Evolutionary conservation across 1,139 yeast genomes (phyloP).

Genomic region (Nadsonia commutata): DNA sequence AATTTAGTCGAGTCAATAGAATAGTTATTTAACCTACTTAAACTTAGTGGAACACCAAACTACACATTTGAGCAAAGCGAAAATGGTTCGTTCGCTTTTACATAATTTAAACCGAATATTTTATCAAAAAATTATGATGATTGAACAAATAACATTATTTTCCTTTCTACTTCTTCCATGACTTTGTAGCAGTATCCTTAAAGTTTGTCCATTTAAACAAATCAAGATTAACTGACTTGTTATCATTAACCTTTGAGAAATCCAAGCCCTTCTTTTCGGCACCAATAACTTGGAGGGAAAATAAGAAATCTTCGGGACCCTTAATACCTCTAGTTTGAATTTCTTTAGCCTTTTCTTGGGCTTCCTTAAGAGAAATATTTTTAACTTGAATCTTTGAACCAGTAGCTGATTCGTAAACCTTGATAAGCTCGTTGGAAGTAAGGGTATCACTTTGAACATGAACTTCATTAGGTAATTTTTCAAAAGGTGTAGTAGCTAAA

Average conservation of each 20-base stretch:
- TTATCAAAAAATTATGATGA: too few species aligned
- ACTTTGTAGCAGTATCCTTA: conserved; percentile 8
- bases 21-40: too few species aligned
- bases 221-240: conserved; percentile 41
- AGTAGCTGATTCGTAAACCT: conserved; percentile 29
- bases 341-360: conserved; percentile 22
- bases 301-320: conserved; percentile 8
- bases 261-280: conserved; percentile 28
- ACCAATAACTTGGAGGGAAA: conserved; percentile 16
- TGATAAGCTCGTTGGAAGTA: conserved; percentile 28
- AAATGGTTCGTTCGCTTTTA: too few species aligned
- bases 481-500: conserved; percentile 25
- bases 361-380: conserved; percentile 22
- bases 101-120: too few species aligned
- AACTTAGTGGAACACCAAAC: too few species aligned
- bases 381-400: conserved; percentile 25
- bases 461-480: conserved; percentile 33
- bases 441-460: conserved; percentile 31
- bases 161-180: conserved; percentile 2
- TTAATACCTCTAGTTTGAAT: conserved; percentile 11
- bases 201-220: conserved; percentile 37
- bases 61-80: too few species aligned
- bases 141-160: too few species aligned
- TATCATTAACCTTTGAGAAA: conserved; percentile 24
- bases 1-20: too few species aligned